Base-by-base conservation (phyloP, 495 filamentous ascomycete genomes). In the Astrothelium subdiscretum region DNA sequence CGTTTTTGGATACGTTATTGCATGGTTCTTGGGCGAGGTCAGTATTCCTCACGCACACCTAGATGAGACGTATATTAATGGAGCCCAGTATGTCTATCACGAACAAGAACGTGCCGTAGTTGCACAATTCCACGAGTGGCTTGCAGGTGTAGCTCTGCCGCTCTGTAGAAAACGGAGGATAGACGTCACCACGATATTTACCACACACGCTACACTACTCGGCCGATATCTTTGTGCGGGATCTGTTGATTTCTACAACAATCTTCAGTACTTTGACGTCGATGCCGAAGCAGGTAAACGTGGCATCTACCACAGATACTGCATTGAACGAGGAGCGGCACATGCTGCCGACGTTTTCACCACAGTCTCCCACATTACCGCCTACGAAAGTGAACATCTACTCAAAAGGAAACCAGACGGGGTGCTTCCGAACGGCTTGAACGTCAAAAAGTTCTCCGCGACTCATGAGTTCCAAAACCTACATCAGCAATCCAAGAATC, bases 401-500 rank as follows among this genome's bases (percentile, higher is more conserved):
- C 84, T 98, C 52, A 98, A 98, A 79, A 86, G 94, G 40, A 98
- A 98, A 75, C 94, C 94, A 2, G 94, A 98, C 68, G 94, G 94
- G 11, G 94, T 98, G 0, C 74, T 97, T 61, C 94, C 94, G 24
- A 98, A 98, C 69, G 94, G 94, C 51, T 81, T 98, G 70, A 98
- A 98, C 68, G 94, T 98, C 62, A 96, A 95, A 76, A 98, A 98
- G 71, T 98, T 98, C 76, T 90, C 91, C 35, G 94, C 94, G 6
- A 92, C 96, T 74, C 94, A 98, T 77, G 94, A 98, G 76, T 98
- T 98, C 79, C 94, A 98, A 73, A 98, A 98, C 69, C 79, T 98
- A 63, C 94, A 98, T 75, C 90, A 94, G 67, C 89, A 94, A 74
- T 84, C 90, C 48, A 97, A 97, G 76, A 88, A 94, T 76, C 95